These are phyloP conservation scores for Lonicera japonica DNA, from an alignment of 129 eudicot genomes.

Conservation along the genomic window DNA sequence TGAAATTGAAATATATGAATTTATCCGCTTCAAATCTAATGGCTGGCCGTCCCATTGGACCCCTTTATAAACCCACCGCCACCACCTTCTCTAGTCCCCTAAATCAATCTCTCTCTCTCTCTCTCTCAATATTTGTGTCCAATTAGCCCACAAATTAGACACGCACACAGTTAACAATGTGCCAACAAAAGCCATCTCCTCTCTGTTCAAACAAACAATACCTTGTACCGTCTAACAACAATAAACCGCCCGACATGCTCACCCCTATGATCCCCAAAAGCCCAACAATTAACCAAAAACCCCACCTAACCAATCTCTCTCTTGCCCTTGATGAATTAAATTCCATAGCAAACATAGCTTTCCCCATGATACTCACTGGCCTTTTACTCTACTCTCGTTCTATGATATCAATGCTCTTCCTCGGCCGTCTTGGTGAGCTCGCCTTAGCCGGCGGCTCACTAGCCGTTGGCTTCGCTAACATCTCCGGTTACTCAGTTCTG, in stretches of 20 bases:
- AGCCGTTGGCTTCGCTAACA: conserved; percentile 82
- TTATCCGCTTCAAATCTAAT: not conserved
- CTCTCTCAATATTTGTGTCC: conserved; percentile 7
- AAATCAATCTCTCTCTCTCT: conserved; percentile 19
- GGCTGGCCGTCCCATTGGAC: not conserved
- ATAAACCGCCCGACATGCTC: conserved; percentile 21
- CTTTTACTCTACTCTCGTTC: conserved; percentile 71
- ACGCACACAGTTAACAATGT: conserved; percentile 30
- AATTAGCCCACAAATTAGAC: conserved; percentile 3
- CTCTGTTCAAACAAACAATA: conserved; percentile 28
- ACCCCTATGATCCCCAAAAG: conserved; percentile 45
- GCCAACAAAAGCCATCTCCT: conserved; percentile 38
- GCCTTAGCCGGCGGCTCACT: conserved; percentile 74
- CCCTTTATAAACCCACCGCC: conserved; percentile 13
- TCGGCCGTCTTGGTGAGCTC: conserved; percentile 68
- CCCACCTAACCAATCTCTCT: conserved; percentile 27
- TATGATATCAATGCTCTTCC: conserved; percentile 80
- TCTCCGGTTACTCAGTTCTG: conserved; percentile 80
- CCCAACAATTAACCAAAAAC: conserved; percentile 5
- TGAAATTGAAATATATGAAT: not conserved
- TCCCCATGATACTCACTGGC: conserved; percentile 85
- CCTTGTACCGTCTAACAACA: conserved; percentile 16
- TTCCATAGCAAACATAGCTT: conserved; percentile 44
- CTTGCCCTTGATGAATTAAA: conserved; percentile 35
- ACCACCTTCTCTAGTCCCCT: conserved; percentile 21